A percentile compares a stretch with the other conserved stretches of the same genome.
Conservation (phyloP, 495 filamentous ascomycete genomes). For the Xeromyces bisporus region DNA sequence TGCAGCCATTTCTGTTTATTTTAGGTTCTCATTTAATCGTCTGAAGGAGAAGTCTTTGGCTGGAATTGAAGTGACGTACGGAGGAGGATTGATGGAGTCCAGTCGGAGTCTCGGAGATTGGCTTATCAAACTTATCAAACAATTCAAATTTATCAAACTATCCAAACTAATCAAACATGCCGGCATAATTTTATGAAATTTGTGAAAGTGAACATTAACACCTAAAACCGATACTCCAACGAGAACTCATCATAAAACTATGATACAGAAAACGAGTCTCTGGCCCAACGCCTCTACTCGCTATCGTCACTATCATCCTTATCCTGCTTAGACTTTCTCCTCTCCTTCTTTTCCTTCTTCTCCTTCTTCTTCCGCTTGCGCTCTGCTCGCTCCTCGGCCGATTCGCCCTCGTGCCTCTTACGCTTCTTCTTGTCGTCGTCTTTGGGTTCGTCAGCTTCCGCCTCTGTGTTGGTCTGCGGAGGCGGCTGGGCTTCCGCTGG, state of each 20-base stretch:
- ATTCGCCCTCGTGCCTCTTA: conserved; percentile 70
- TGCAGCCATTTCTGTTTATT: conserved; percentile 21
- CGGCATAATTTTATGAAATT: too few species aligned
- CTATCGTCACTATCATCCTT: conserved; percentile 40
- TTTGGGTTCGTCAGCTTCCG: conserved; percentile 24
- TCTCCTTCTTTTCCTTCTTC: conserved; percentile 56
- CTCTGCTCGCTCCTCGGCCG: conserved; percentile 56
- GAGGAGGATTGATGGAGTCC: too few species aligned
- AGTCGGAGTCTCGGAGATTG: too few species aligned
- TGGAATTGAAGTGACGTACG: too few species aligned
- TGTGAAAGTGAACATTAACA: conserved; percentile 14
- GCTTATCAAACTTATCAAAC: too few species aligned
- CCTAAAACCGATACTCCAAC: conserved; percentile 30
- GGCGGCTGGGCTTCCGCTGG: conserved; percentile 15
- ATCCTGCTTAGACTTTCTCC: conserved; percentile 42
- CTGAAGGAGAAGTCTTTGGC: neutral
- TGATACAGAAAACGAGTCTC: conserved; percentile 27
- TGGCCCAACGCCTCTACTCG: conserved; percentile 30
- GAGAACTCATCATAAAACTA: conserved; percentile 15
- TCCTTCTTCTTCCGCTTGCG: conserved; percentile 62
- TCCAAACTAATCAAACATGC: too few species aligned
- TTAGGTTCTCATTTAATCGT: neutral
- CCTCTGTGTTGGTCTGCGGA: conserved; percentile 18
- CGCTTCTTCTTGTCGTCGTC: conserved; percentile 49
- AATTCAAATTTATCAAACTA: too few species aligned